Evolutionary conservation across 2,329 filamentous ascomycete genomes (phyloP), one percentile per base, ranked within the genome.

Genomic region (Colletotrichum gigasporum): DNA sequence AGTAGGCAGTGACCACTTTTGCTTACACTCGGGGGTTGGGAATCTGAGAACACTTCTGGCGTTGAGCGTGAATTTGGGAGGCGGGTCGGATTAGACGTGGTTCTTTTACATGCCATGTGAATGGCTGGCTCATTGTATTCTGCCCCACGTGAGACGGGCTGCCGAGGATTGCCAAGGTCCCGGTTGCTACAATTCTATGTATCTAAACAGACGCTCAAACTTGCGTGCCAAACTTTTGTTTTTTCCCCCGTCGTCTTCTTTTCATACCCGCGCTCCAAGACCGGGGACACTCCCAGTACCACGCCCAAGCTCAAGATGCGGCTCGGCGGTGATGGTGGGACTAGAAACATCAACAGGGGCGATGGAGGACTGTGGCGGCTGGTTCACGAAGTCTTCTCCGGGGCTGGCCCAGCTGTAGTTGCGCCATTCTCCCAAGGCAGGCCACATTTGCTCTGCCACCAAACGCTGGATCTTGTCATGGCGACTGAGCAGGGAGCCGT

Each of bases 321-420:
- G 48, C 42, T 55, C 50, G 16, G 42, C 56, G 20, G 60, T 11
- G 18, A 52, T n/a, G 35, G 26, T 35, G 34, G 35, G 26, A 35
- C n/a, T 35, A 71, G 14, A 59, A 24, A 10, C 35, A 10, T 16
- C 77, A 9, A 24, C 39, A 2, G 39, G 55, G 2, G 10, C 26
- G 18, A 39, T 24, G 11, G 42, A 7, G 14, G 50, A 5, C 16
- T 51, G 20, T 7, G 35, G 5, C 30, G 34, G 74, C 8, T 70
- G 48, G 69, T 83, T 83, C 4, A 79, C 75, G 65, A 81, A 85
- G 0, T 69, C 74, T 30, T 76, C 74, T 3, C 77, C 81, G 1
- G 89, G 89, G 69, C 87, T 90, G 35, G 82, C 79, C 90, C 90
- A 92, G 4, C 84, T 80, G 68, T 85, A 90, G 68, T 90, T 87